phyloP scores from a whole-genome alignment of 2,329 filamentous ascomycete genomes.

The Onygena corvina region DNA sequence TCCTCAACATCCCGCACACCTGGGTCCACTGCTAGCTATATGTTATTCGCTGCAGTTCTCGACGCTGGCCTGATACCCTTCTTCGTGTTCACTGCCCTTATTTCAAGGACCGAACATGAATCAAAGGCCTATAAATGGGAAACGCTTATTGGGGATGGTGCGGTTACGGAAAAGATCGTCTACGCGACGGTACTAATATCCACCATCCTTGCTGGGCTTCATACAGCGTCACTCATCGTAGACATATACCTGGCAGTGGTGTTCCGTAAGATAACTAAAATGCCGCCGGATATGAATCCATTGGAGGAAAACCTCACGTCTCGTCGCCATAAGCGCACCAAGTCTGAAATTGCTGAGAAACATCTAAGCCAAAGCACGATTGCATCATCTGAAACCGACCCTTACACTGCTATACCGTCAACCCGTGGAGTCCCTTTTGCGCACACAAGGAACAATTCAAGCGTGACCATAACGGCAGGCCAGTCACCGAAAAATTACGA shows the following conservation, averaged over 20 bases:
- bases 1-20: conserved; percentile 60
- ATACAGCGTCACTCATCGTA: conserved; percentile 56
- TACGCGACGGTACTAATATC: conserved; percentile 57
- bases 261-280: conserved; percentile 67
- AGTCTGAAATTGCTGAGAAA: conserved; percentile 50
- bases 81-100: conserved; percentile 47
- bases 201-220: conserved; percentile 52
- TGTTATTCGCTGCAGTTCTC: conserved; percentile 64
- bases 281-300: conserved; percentile 93
- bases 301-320: conserved; percentile 76
- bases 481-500: conserved; percentile 36
- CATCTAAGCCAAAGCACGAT: conserved; percentile 44
- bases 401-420: conserved; percentile 26
- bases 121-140: conserved; percentile 46
- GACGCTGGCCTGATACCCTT: conserved; percentile 57
- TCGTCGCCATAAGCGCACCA: conserved; percentile 61
- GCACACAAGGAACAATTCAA: conserved; percentile 58
- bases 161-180: conserved; percentile 48
- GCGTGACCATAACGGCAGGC: conserved; percentile 38
- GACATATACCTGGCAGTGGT: conserved; percentile 63
- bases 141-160: conserved; percentile 51
- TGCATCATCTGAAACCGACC: conserved; percentile 28
- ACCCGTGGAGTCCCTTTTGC: conserved; percentile 58
- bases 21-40: conserved; percentile 74
- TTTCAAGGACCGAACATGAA: conserved; percentile 42